Conservation (phyloP, 1,139 yeast genomes). For the Spathaspora jeffriesii region DNA sequence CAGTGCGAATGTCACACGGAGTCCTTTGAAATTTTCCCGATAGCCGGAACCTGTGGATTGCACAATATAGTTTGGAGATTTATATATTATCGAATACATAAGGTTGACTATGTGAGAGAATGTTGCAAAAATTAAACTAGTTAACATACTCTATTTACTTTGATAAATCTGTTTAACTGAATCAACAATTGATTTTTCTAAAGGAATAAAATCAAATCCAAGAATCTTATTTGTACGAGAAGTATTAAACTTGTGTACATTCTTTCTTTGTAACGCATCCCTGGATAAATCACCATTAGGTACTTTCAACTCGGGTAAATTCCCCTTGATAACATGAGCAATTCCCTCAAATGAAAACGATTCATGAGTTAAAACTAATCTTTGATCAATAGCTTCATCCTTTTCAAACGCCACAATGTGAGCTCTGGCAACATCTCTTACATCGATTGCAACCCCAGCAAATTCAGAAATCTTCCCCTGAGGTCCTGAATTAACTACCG, state of each 20-base stretch:
- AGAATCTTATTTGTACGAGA: neutral
- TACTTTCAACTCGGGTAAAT: conserved; percentile 13
- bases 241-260: neutral
- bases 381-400: conserved; percentile 13
- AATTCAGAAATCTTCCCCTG: conserved; percentile 15
- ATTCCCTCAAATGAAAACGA: conserved; percentile 20
- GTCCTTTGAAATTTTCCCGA: too few relatives aligned
- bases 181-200: neutral
- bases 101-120: too few relatives aligned
- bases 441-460: conserved; percentile 13
- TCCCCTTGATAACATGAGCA: conserved; percentile 23
- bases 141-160: too few relatives aligned
- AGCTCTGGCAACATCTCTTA: conserved; percentile 41
- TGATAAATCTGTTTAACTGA: neutral
- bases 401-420: conserved; percentile 37
- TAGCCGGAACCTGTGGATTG: too few relatives aligned
- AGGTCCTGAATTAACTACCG: conserved; percentile 16
- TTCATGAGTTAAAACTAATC: conserved; percentile 31
- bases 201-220: neutral
- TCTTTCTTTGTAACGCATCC: neutral
- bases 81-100: too few relatives aligned
- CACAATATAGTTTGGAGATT: too few relatives aligned
- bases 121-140: too few relatives aligned
- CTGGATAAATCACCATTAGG: conserved; percentile 9
- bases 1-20: too few relatives aligned